Evolutionary conservation across 805 yeast genomes (phyloP).

Genomic region (Cyberlindnera amylophila): DNA sequence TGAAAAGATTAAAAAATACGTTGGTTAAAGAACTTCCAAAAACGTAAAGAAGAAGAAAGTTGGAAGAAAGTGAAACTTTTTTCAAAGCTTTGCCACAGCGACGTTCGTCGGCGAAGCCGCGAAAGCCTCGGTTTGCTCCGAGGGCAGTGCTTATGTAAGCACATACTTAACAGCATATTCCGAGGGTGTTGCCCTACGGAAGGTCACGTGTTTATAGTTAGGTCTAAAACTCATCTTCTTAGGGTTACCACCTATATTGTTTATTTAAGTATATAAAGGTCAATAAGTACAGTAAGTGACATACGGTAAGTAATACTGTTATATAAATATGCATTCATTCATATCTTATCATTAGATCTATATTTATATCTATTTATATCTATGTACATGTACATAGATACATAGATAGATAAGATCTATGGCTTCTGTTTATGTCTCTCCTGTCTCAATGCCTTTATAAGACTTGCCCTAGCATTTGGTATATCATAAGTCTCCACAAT

Average conservation of each 20-base stretch:
- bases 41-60: slow-evolving; percentile 12
- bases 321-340: too few species aligned
- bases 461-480: slow-evolving; percentile 39
- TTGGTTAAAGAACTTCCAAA: slow-evolving; percentile 15
- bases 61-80: slow-evolving; percentile 17
- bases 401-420: too few species aligned
- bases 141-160: background rate
- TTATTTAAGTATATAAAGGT: too few species aligned
- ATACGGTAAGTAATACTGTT: too few species aligned
- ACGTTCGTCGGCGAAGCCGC: background rate
- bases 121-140: background rate
- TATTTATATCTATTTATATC: too few species aligned
- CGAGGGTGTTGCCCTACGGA: background rate
- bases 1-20: slow-evolving; percentile 22
- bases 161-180: too few species aligned
- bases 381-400: too few species aligned
- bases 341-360: too few species aligned
- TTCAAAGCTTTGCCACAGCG: slow-evolving; percentile 5
- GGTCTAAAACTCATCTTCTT: background rate
- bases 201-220: background rate
- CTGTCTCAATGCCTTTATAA: slow-evolving; percentile 51
- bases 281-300: too few species aligned
- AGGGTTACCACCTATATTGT: too few species aligned
- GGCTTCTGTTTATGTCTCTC: slow-evolving; percentile 34
- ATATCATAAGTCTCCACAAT: slow-evolving; percentile 44